These are phyloP conservation scores for Sugiyamaella smithiae DNA, from an alignment of 805 yeast genomes.

Conservation along the genomic window DNA sequence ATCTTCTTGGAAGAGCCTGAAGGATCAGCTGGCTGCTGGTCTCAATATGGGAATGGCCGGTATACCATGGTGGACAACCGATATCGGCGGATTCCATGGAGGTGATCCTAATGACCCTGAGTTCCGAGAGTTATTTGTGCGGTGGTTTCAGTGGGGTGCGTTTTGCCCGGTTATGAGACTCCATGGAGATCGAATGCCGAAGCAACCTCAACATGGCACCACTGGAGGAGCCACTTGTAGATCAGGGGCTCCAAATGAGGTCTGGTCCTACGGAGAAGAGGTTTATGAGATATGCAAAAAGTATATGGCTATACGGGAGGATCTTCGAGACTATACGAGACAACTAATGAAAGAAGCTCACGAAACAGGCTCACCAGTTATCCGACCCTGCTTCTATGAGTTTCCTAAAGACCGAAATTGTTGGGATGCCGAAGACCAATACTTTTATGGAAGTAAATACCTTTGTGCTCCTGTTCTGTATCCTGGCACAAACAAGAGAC, in stretches of 20 bases:
- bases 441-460: constrained; percentile 21
- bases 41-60: constrained; percentile 25
- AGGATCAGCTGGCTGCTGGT: constrained; percentile 22
- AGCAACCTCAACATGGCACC: constrained; percentile 21
- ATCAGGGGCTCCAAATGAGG: constrained; percentile 24
- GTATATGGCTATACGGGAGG: constrained; percentile 19
- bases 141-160: constrained; percentile 25
- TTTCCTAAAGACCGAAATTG: constrained; percentile 16
- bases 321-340: constrained; percentile 19
- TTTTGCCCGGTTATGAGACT: constrained; percentile 24
- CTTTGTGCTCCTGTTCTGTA: constrained; percentile 20
- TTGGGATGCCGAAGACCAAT: constrained; percentile 23
- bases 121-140: constrained; percentile 21
- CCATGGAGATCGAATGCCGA: constrained; percentile 20
- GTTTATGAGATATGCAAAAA: constrained; percentile 22
- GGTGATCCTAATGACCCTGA: constrained; percentile 20
- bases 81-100: constrained; percentile 25
- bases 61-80: constrained; percentile 26
- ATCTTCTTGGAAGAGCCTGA: constrained; percentile 21
- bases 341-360: constrained; percentile 20
- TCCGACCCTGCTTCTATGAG: constrained; percentile 21
- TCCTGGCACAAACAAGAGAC: constrained; percentile 10
- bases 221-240: constrained; percentile 24
- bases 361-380: constrained; percentile 20
- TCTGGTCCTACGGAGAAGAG: constrained; percentile 23